Conservation (phyloP, 2,329 filamentous ascomycete genomes). For the Davidsoniella eucalypti region DNA sequence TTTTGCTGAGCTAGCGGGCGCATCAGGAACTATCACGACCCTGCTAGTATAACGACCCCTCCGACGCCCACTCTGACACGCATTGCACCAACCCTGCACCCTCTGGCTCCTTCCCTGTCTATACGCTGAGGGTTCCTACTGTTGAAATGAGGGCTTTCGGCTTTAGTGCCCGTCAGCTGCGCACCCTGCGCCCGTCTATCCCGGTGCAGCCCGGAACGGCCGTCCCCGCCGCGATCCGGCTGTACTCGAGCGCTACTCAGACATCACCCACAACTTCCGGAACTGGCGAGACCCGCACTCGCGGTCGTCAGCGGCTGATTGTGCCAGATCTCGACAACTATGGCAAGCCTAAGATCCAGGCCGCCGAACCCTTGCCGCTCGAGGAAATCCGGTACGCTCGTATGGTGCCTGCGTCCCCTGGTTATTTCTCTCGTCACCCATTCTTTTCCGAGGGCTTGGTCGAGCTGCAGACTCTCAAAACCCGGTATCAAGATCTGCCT, state of each 20-base stretch:
- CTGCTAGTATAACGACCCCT: neutral
- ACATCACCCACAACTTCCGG: neutral
- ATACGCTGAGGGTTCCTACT: neutral
- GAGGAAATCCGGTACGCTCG: conserved; percentile 38
- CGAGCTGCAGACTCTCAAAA: conserved; percentile 51
- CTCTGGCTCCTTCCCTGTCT: neutral
- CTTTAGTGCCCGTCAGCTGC: conserved; percentile 19
- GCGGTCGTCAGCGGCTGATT: conserved; percentile 11
- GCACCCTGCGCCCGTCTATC: conserved; percentile 18
- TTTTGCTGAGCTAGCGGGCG: neutral
- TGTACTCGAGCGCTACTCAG: conserved; percentile 2
- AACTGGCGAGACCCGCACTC: neutral
- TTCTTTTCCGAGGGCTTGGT: conserved; percentile 76
- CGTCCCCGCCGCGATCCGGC: conserved; percentile 1
- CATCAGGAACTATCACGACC: neutral
- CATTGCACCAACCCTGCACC: neutral
- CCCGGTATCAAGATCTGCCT: conserved; percentile 61
- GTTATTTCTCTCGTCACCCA: conserved; percentile 85
- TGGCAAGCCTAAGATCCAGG: conserved; percentile 12
- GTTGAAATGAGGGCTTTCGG: conserved; percentile 13
- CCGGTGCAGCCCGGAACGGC: conserved; percentile 16
- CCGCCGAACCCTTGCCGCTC: conserved; percentile 12
- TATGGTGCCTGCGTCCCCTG: conserved; percentile 66
- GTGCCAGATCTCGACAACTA: conserved; percentile 12
- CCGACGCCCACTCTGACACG: neutral